Base-by-base conservation (phyloP, 2,329 filamentous ascomycete genomes). In the Hypoxylon sp. region DNA sequence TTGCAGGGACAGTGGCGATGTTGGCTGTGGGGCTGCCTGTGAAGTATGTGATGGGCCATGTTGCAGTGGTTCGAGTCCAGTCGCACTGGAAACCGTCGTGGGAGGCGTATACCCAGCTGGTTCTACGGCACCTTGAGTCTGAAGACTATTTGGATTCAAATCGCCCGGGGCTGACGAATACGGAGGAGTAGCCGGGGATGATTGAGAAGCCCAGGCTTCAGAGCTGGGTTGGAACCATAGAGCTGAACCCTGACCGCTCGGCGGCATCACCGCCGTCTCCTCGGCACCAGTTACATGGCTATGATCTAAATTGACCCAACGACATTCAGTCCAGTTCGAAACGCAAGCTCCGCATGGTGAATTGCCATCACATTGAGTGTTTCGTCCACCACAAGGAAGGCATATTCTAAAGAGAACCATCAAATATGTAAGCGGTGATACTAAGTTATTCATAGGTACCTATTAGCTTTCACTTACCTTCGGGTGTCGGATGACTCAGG, bases 291-390 rank as follows among this genome's bases (percentile, higher is more conserved):
- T 2, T 13, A 2, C 60, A 57, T 49, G 60, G 23, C 36, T 41
- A 32, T 17, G 38, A 6, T 58, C 50, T n/a, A 45, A 30, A 28
- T 25, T 34, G 43, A 43, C 17, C 43, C 70, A 69, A 45, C 57
- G 67, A 65, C 72, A 75, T 7, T 65, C 51, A 13, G 70, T 62
- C 34, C 58, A 72, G 38, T 49, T 69, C 11, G 63, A 67, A 9
- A 60, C 28, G 28, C 70, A 75, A 57, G 70, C 60, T 14, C 50
- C 63, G 30, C 73, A 75, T 34, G 72, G 70, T 3, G 30, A 68
- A 2, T 63, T 67, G 5, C 73, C 70, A 50, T 75, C 70, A 41
- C 72, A 74, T 55, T 65, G 70, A 13, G 63, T 68, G 51, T 72
- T 73, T 30, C 65, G 63, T 58, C 72, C 70, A 23, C 69, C 64